Evolutionary conservation across 352 stramenopile genomes (phyloP).

Genomic region (Phytophthora citricola): DNA sequence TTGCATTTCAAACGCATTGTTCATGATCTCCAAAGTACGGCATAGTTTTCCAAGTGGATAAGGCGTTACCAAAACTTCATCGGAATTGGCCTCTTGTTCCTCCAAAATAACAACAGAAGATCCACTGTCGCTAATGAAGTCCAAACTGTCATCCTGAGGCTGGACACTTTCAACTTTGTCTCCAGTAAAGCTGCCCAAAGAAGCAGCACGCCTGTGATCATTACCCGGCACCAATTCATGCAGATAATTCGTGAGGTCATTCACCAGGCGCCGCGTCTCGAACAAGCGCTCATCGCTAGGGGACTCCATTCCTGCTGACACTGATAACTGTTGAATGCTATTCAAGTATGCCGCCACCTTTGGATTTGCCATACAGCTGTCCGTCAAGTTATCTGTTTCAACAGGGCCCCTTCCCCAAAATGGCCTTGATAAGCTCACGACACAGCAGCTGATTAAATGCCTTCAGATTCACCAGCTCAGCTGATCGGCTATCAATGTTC

Average conservation of each 20-base stretch:
- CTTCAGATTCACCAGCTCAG: conserved; percentile 72
- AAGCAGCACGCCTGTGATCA: conserved; percentile 6
- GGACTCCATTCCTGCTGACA: conserved; percentile 27
- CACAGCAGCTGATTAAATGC: conserved; percentile 73
- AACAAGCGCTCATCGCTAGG: conserved; percentile 30
- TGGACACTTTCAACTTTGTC: conserved; percentile 19
- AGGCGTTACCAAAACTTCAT: conserved; percentile 19
- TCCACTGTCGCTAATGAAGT: conserved; percentile 43
- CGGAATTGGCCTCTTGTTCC: conserved; percentile 25
- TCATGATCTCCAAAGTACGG: conserved; percentile 63
- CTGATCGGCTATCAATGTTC: conserved; percentile 85
- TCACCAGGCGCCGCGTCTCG: conserved; percentile 27
- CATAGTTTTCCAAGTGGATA: conserved; percentile 54
- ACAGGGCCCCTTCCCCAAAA: conserved; percentile 38
- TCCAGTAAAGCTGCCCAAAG: conserved; percentile 19
- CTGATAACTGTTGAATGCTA: conserved; percentile 58
- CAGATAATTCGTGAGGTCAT: conserved; percentile 28
- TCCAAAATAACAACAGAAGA: conserved; percentile 52
- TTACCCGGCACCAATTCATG: conserved; percentile 24
- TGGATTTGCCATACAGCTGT: conserved; percentile 52
- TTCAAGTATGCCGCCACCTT: conserved; percentile 64
- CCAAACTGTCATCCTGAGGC: conserved; percentile 25
- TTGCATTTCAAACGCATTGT: conserved; percentile 55
- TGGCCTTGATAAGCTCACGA: conserved; percentile 70
- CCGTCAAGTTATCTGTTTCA: conserved; percentile 40